phyloP scores from a whole-genome alignment of 2,329 filamentous ascomycete genomes.

The Fusarium annulatum region DNA sequence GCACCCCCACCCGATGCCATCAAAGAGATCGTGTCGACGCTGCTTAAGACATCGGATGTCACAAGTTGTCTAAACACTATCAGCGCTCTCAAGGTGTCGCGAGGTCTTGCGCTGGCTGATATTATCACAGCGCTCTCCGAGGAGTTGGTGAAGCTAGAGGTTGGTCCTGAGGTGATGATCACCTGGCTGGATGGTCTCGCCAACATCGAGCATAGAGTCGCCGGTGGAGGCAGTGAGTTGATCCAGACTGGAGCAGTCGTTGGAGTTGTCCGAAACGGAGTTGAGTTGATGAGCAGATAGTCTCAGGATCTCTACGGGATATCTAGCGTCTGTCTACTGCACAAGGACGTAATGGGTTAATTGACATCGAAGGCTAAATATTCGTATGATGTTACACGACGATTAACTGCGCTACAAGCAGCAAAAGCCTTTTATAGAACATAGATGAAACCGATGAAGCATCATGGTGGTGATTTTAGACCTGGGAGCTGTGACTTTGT shows the following conservation, averaged over 20 bases:
- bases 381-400: neutral
- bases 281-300: slow-evolving; percentile 70
- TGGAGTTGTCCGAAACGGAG: slow-evolving; percentile 86
- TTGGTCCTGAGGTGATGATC: slow-evolving; percentile 87
- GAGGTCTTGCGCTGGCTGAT: slow-evolving; percentile 91
- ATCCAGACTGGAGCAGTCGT: slow-evolving; percentile 95
- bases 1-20: slow-evolving; percentile 93
- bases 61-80: slow-evolving; percentile 89
- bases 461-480: neutral
- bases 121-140: slow-evolving; percentile 90
- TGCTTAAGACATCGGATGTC: slow-evolving; percentile 87
- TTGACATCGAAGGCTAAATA: neutral
- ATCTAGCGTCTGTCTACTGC: neutral
- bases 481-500: neutral
- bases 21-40: slow-evolving; percentile 81
- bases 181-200: slow-evolving; percentile 92
- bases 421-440: slow-evolving; percentile 1
- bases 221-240: slow-evolving; percentile 85
- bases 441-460: slow-evolving; percentile 8
- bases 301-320: neutral
- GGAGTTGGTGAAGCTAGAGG: slow-evolving; percentile 83
- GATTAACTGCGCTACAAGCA: neutral
- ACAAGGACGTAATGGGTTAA: neutral
- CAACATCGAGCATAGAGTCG: slow-evolving; percentile 91
- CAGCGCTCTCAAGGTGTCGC: slow-evolving; percentile 84